Evolutionary conservation across 2,329 filamentous ascomycete species (phyloP).

Genomic region (Cordyceps fumosorosea): DNA sequence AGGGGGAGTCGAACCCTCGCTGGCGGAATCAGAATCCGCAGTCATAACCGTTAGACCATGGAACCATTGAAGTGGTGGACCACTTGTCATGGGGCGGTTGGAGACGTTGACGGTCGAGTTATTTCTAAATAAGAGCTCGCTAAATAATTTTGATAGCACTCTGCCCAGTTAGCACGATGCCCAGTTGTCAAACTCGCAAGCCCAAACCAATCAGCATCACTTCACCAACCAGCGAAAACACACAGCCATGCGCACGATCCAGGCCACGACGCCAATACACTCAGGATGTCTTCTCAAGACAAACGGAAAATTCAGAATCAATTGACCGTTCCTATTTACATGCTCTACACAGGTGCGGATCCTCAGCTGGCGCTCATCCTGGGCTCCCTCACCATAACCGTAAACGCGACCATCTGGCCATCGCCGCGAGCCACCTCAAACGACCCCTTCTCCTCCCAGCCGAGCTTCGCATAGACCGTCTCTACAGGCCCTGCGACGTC

Average conservation of each 20-base stretch:
- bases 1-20: constrained; percentile 14
- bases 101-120: background rate
- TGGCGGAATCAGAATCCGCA: constrained; percentile 15
- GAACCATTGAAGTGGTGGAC: constrained; percentile 19
- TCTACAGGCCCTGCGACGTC: background rate
- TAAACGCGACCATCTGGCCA: background rate
- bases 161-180: background rate
- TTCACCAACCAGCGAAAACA: background rate
- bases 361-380: background rate
- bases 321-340: too few species aligned
- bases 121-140: background rate
- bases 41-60: constrained; percentile 15
- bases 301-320: background rate
- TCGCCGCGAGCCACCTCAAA: background rate
- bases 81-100: constrained; percentile 21
- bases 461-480: background rate
- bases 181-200: too few species aligned
- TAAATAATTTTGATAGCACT: too few species aligned
- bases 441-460: background rate
- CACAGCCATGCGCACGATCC: too few species aligned
- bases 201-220: background rate
- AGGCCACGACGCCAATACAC: background rate
- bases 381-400: background rate
- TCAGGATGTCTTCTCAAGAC: background rate
- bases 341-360: background rate